These are phyloP conservation scores for Calonectria pseudoreteaudii DNA, from an alignment of 2,329 filamentous ascomycete species.

Conservation along the genomic window DNA sequence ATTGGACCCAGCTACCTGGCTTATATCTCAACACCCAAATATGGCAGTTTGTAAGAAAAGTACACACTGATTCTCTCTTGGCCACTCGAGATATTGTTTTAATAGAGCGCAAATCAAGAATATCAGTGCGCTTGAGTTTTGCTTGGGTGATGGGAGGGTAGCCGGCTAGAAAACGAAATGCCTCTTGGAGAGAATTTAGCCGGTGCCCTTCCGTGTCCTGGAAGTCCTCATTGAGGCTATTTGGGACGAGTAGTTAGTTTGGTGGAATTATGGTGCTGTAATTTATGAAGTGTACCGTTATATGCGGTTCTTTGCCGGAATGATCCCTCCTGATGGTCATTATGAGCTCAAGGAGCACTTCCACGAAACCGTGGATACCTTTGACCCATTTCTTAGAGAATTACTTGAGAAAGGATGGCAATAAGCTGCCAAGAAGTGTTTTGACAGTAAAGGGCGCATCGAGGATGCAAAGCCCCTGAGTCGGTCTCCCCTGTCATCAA, in stretches of 20 bases:
- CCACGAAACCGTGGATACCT: neutral
- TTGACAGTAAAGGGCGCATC: neutral
- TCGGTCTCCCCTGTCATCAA: neutral
- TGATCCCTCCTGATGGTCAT: neutral
- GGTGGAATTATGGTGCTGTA: neutral
- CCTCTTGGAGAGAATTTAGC: neutral
- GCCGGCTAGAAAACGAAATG: neutral
- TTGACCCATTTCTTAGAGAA: neutral
- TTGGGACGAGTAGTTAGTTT: neutral
- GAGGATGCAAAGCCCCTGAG: neutral
- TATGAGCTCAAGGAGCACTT: neutral
- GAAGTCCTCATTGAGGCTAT: neutral
- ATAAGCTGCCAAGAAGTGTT: neutral
- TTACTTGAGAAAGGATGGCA: neutral
- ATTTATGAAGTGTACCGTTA: neutral
- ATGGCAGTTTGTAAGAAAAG: neutral
- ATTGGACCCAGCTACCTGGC: neutral
- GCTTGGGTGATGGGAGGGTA: neutral
- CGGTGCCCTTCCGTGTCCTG: neutral
- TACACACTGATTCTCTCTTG: neutral
- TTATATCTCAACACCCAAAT: neutral
- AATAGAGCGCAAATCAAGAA: neutral
- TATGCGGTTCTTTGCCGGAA: neutral
- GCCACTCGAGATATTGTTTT: neutral
- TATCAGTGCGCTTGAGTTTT: neutral